Percentiles rank a stretch among this genome's conserved stretches.
Conservation (phyloP, 768 basidiomycete genomes). For the Pleurotus ostreatus region DNA sequence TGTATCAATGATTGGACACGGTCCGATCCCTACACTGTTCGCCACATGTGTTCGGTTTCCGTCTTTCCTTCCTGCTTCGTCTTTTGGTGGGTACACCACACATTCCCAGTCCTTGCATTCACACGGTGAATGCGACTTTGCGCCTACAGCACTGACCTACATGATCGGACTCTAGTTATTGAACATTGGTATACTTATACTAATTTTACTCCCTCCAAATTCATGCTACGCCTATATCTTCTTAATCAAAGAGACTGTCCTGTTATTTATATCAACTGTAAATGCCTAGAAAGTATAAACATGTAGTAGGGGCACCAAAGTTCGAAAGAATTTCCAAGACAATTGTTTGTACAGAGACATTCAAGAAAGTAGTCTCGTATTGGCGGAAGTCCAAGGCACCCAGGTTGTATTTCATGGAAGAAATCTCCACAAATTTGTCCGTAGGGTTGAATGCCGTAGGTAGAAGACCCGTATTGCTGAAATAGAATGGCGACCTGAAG, state of each 20-base stretch:
- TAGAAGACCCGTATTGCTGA: neutral
- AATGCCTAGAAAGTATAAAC: constrained; percentile 6
- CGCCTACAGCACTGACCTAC: too few species aligned
- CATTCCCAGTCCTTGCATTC: too few species aligned
- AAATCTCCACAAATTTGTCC: neutral
- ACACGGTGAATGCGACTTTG: too few species aligned
- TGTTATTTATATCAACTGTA: constrained; percentile 1
- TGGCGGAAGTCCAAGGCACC: neutral
- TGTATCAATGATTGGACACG: too few species aligned
- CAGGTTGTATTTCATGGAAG: constrained; percentile 2
- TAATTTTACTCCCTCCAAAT: too few species aligned
- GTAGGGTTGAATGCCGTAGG: neutral
- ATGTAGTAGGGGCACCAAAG: constrained; percentile 5
- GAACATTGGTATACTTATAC: too few species aligned
- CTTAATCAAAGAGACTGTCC: neutral
- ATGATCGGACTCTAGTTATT: too few species aligned
- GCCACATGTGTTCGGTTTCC: too few species aligned
- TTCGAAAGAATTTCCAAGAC: constrained; percentile 7
- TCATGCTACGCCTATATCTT: too few species aligned
- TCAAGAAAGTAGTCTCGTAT: neutral
- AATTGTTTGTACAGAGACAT: neutral
- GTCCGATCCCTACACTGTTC: too few species aligned
- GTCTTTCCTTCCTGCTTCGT: too few species aligned
- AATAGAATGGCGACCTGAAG: neutral
- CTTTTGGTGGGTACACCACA: too few species aligned